A percentile compares a stretch with the other conserved stretches of the same genome.
Evolutionary conservation across 2,329 filamentous ascomycete species (phyloP).

Genomic region (Penicillium sp.): DNA sequence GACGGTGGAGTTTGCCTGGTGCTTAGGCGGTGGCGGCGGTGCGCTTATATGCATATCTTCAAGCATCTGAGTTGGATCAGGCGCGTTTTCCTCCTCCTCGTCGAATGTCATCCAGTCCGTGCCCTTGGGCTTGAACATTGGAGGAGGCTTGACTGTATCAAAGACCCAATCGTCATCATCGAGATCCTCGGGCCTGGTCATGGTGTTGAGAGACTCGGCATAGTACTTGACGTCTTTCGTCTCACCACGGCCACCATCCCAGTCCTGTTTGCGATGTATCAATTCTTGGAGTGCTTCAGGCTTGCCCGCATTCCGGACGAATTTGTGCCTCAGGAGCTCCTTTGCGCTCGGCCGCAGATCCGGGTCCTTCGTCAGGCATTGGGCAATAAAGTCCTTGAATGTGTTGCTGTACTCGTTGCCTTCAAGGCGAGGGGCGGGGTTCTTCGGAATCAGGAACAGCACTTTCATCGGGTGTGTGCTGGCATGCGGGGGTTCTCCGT

Average conservation of each 20-base stretch:
- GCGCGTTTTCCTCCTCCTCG: constrained; percentile 24
- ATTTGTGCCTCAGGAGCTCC: constrained; percentile 78
- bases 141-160: constrained; percentile 72
- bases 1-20: constrained; percentile 54
- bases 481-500: constrained; percentile 79
- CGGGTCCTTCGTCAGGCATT: constrained; percentile 86
- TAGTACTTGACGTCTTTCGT: constrained; percentile 73
- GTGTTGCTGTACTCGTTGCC: constrained; percentile 72
- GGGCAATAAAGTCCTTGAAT: constrained; percentile 86
- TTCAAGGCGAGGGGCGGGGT: constrained; percentile 71
- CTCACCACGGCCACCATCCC: constrained; percentile 63
- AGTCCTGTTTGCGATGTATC: constrained; percentile 69
- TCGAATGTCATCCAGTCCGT: constrained; percentile 36
- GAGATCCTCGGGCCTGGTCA: constrained; percentile 52
- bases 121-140: constrained; percentile 50
- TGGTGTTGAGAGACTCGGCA: constrained; percentile 75
- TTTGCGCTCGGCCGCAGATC: constrained; percentile 75
- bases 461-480: constrained; percentile 89
- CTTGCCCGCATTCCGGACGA: constrained; percentile 78
- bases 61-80: constrained; percentile 31
- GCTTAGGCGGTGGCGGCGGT: constrained; percentile 40
- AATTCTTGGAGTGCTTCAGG: constrained; percentile 80
- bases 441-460: constrained; percentile 82
- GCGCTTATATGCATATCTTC: constrained; percentile 32
- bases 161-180: constrained; percentile 91